Base-by-base conservation (phyloP, 2,329 filamentous ascomycete species). In the Penicillium sp. region DNA sequence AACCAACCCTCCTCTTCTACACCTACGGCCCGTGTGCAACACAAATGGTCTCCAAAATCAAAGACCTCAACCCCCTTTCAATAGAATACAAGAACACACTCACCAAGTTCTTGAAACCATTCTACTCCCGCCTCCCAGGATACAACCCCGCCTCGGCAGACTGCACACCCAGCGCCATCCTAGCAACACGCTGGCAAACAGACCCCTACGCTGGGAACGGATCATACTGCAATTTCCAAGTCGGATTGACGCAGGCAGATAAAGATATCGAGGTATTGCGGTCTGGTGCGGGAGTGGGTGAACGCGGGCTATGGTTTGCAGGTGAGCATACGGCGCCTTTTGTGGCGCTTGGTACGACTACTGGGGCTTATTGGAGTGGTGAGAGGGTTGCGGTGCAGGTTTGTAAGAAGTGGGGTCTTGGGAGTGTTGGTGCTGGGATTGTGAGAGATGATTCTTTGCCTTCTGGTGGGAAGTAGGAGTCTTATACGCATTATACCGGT, bases 321-420 rank as follows among this genome's bases (percentile, higher is more conserved):
- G 90, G 90, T 0, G 90, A 95, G 71, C 90, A 95, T 71, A 95
- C 89, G 20, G 86, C 89, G 47, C 90, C 91, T 4, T 95, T 95
- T 73, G 84, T 95, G 25, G 90, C 88, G 9, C 69, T 96, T 53
- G 92, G 91, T 0, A 96, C 91, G 4, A 87, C 86, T 10, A 95
- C 89, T 0, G 92, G 92, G 0, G 92, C 92, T 9, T 96, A 89
- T 68, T 95, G 89, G 89, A 89, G 87, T 66, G 91, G 91, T 1
- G 89, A 95, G 73, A 80, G 79, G 18, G 87, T 90, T 29, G 90
- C 80, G 1, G 79, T 75, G 66, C 80, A 83, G 63, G 59, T 75
- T 40, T 71, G 66, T 50, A 52, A 56, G 29, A 20, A 57, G 2
- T 57, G 62, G 50, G 60, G 61, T 1, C 47, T 71, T 39, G 57